Base-by-base conservation (phyloP, 2,329 filamentous ascomycete species). In the Knoxdaviesia proteae region DNA sequence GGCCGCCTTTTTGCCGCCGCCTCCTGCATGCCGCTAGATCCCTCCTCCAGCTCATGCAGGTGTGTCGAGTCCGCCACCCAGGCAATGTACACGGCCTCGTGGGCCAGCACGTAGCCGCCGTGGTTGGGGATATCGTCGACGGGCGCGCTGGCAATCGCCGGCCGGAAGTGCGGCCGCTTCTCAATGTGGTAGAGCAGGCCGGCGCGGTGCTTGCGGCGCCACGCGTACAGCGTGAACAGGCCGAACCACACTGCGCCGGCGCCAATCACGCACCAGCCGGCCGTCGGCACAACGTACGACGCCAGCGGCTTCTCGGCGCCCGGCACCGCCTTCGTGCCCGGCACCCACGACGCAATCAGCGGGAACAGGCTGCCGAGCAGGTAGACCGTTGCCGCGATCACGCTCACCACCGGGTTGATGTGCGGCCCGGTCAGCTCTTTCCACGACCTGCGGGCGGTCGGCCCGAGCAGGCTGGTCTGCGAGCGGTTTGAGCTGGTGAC, bases 221-320 rank as follows among this genome's bases (percentile, higher is more conserved):
- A 20, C 20, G 20, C 20, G 20, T 20, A 20, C 20, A 20, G 20
- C 20, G 3, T 20, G 20, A 20, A 20, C 20, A 20, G 20, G 20
- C 20, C 20, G 46, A 55, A 59, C 57, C 57, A 59, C 4, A 54
- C 40, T n/a, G 48, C 29, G 5, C 53, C 51, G 5, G 51, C 45
- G 4, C 36, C 49, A 6, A 59, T 51, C 41, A 59, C 45, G 11
- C 49, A 43, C 53, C 56, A 57, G 4, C 52, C 53, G 20, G 58
- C 52, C 3, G 50, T 46, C 0, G 57, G 57, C 4, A 57, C 48
- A 9, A 57, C 46, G 47, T 48, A 59, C 57, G 56, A 59, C n/a
- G 40, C 39, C 32, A 44, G 39, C 7, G 35, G 31, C n/a, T 20
- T 31, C 8, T 30, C 35, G 4, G 32, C 44, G 41, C 20, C 20